Evolutionary conservation across 139 green algal species (phyloP), one percentile per base, ranked within the genome.

Genomic region (Auxenochlorella pyrenoidosa): DNA sequence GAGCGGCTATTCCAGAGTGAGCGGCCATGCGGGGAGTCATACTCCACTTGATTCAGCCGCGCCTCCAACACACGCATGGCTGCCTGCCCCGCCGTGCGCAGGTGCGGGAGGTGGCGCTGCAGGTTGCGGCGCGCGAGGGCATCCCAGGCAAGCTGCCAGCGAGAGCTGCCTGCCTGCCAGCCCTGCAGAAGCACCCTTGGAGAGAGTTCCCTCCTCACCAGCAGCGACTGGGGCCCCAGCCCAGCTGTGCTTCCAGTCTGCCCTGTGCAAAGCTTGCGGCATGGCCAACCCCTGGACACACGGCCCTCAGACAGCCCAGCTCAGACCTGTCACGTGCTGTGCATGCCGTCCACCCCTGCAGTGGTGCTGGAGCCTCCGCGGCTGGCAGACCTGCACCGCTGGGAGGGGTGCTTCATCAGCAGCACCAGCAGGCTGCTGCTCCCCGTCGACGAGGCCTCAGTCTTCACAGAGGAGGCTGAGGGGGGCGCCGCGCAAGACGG

Each of bases 401-500:
- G 93, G 93, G 82, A 96, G 66, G 94, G 91, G 40, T 91, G 88
- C 19, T 91, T 95, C 58, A 92, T 96, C 44, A 90, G 80, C 71
- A 92, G 82, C 84, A 96, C 94, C 36, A 93, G 90, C 51, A 80
- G 94, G 32, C 91, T 95, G 58, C 66, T 94, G 86, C 90, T 96
- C 75, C 94, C 93, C 3, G 80, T 94, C 13, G 87, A 94, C 75
- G 76, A 88, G 47, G 30, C 41, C 34, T 36, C 40, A 26, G 66
- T 85, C 22, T 40, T 65, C 26, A 60, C 22, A 24, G 40, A 77
- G 10, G 60, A 24, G 92, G 32, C 76, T 89, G 76, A 68, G 78
- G n/a, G 77, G 73, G 28, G 77, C 65, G 66, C 66, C 15, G 41
- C 77, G 26, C 73, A 36, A 22, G 40, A 22, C 32, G 71, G 1